Percentiles rank a stretch among this genome's conserved stretches.
phyloP scores from a whole-genome alignment of 495 filamentous ascomycete genomes.

The Aspergillus affinis region DNA sequence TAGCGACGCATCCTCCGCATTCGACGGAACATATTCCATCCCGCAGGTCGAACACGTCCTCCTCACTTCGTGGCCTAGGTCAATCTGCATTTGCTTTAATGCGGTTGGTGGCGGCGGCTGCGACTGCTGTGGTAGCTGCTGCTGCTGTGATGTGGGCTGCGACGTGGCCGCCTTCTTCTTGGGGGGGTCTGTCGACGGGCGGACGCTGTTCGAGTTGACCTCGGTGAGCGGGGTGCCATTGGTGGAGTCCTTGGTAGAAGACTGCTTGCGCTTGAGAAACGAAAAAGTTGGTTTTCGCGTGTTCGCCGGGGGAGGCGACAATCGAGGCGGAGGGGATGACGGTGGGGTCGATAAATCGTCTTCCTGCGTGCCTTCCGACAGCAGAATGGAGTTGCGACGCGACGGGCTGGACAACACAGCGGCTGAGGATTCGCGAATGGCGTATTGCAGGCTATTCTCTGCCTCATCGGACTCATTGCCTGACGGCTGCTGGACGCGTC shows the following conservation, averaged over 20 bases:
- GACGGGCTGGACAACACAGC: slow-evolving; percentile 50
- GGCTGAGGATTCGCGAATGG: slow-evolving; percentile 50
- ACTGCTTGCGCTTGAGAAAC: slow-evolving; percentile 55
- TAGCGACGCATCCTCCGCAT: slow-evolving; percentile 60
- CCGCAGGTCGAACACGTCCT: slow-evolving; percentile 64
- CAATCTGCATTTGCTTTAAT: slow-evolving; percentile 66
- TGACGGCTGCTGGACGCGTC: slow-evolving; percentile 38
- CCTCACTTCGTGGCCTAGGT: slow-evolving; percentile 58
- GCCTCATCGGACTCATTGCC: slow-evolving; percentile 45
- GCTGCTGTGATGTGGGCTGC: slow-evolving; percentile 54
- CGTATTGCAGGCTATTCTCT: slow-evolving; percentile 48
- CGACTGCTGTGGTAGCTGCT: slow-evolving; percentile 37
- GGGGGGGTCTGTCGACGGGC: slow-evolving; percentile 39
- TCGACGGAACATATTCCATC: slow-evolving; percentile 72
- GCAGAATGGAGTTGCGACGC: slow-evolving; percentile 46
- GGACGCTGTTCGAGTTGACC: slow-evolving; percentile 52
- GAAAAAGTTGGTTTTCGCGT: slow-evolving; percentile 53
- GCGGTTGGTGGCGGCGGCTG: slow-evolving; percentile 29
- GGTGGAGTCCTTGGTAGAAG: slow-evolving; percentile 28
- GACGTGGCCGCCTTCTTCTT: slow-evolving; percentile 29
- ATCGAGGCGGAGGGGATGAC: slow-evolving; percentile 55
- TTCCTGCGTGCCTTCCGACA: slow-evolving; percentile 48
- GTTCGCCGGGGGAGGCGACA: slow-evolving; percentile 56
- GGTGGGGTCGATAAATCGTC: slow-evolving; percentile 52
- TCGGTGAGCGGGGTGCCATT: slow-evolving; percentile 47